Evolutionary conservation across 805 yeast genomes (phyloP), one percentile per base, ranked within the genome.

Genomic region (Phaffomyces thermotolerans): DNA sequence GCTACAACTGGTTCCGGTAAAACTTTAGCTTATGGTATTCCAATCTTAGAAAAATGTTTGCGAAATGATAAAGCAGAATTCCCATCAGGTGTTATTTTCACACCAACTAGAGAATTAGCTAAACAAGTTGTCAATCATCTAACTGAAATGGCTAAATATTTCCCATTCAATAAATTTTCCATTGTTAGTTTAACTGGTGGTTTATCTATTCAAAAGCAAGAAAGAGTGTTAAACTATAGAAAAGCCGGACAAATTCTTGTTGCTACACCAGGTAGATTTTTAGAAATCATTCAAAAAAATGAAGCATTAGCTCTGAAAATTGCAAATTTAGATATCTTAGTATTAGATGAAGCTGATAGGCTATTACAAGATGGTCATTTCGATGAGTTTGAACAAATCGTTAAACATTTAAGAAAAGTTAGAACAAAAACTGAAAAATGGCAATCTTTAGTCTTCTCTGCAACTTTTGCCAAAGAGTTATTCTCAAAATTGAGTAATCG

Each of bases 1-100:
- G 99, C 99, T 14, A 83, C 93, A 10, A 93, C 99, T 1, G 99
- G 99, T 61, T 86, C 96, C 1, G 99, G 99, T 72, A 93, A 93
- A 60, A 93, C 99, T 0, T 68, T 90, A 45, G 99, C 99, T 0
- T 93, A 87, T 62, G 96, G 96, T 37, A 77, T 93, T 24, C 97
- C 99, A 9, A 81, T 95, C 25, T 62, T 93, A 47, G 96, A 91
- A 57, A 76, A 72, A 46, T 74, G 76, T 46, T 53, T 79, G 17
- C 14, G 15, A 6, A 52, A 59, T 5, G 33, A 9, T 13, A 37
- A 32, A 17, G 53, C 57, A 4, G 60, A 57, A 20, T 56, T 71
- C 20, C 90, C 95, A 4, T 67, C 79, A 5, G 98, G 89, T 5
- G 68, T 93, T 12, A 76, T 93, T 25, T 84, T 93, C 57, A 84